Percentiles rank a stretch among this genome's conserved stretches.
These are phyloP conservation scores for Solanum sejunctum DNA, from an alignment of 257 asterid genomes.

Conservation along the genomic window DNA sequence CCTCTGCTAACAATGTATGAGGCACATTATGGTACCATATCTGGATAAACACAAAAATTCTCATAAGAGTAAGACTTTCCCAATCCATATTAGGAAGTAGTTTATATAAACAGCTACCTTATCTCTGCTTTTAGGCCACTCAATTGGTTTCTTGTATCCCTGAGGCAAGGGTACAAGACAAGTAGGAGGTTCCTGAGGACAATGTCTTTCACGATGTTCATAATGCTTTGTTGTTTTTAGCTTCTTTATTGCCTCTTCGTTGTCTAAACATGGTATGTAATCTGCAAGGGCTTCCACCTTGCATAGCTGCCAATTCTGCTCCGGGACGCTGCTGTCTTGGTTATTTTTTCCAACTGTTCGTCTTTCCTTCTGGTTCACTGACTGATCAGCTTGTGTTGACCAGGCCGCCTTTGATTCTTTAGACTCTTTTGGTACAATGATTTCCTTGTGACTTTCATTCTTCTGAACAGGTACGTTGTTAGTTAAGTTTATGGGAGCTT, in stretches of 20 bases:
- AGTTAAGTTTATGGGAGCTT: background rate
- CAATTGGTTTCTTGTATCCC: slow-evolving; percentile 57
- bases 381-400: slow-evolving; percentile 71
- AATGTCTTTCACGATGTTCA: slow-evolving; percentile 85
- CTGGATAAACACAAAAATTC: slow-evolving; percentile 18
- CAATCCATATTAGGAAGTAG: background rate
- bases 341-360: slow-evolving; percentile 26
- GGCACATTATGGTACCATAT: slow-evolving; percentile 90
- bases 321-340: slow-evolving; percentile 12
- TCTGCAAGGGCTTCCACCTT: slow-evolving; percentile 62
- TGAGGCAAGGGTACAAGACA: slow-evolving; percentile 66
- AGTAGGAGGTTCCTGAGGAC: slow-evolving; percentile 63
- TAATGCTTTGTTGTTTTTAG: slow-evolving; percentile 39
- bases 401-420: slow-evolving; percentile 48
- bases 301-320: slow-evolving; percentile 50
- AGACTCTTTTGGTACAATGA: slow-evolving; percentile 39
- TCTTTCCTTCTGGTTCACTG: slow-evolving; percentile 64
- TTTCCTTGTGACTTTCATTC: slow-evolving; percentile 1
- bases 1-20: slow-evolving; percentile 55
- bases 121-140: slow-evolving; percentile 86
- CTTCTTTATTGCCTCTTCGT: slow-evolving; percentile 50
- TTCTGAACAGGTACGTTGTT: background rate
- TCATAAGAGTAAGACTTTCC: background rate
- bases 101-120: slow-evolving; percentile 28
- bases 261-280: slow-evolving; percentile 86